Percentiles rank a stretch among this genome's conserved stretches.
phyloP scores from a whole-genome alignment of 148 eudicot species.

The Fagopyrum esculentum region DNA sequence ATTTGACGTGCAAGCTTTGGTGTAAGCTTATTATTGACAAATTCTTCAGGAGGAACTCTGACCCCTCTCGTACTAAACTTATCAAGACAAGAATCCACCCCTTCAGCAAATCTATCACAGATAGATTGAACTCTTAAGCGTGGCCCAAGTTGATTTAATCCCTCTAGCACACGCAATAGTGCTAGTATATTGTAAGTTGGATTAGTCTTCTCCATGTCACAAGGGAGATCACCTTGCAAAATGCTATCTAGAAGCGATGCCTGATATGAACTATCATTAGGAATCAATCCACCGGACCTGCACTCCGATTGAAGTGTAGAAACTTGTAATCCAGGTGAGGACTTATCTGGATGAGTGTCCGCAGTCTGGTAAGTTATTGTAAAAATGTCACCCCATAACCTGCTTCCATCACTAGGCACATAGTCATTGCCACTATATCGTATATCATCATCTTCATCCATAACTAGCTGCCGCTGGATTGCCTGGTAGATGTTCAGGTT shows the following conservation, averaged over 20 bases:
- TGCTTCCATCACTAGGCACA: conserved; percentile 73
- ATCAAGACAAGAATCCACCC: conserved; percentile 49
- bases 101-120: conserved; percentile 66
- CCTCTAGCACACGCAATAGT: conserved; percentile 78
- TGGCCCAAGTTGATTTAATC: conserved; percentile 95
- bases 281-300: conserved; percentile 38
- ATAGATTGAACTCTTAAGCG: conserved; percentile 66
- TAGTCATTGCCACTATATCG: conserved; percentile 49
- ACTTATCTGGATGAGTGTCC: conserved; percentile 51
- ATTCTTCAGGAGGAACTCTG: conserved; percentile 67
- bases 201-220: conserved; percentile 78
- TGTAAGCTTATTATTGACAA: conserved; percentile 80
- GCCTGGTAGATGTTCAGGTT: conserved; percentile 95
- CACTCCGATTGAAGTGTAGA: conserved; percentile 43
- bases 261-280: conserved; percentile 33
- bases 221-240: conserved; percentile 87
- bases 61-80: conserved; percentile 42
- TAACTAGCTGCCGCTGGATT: conserved; percentile 73
- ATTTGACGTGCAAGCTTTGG: conserved; percentile 95
- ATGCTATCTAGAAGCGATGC: conserved; percentile 77
- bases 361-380: conserved; percentile 75
- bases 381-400: conserved; percentile 81
- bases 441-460: conserved; percentile 87
- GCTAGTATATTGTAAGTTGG: conserved; percentile 79
- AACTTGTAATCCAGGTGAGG: conserved; percentile 31